Evolutionary conservation across 129 eudicot genomes (phyloP), one percentile per base, ranked within the genome.

Genomic region (Helianthus annuus): DNA sequence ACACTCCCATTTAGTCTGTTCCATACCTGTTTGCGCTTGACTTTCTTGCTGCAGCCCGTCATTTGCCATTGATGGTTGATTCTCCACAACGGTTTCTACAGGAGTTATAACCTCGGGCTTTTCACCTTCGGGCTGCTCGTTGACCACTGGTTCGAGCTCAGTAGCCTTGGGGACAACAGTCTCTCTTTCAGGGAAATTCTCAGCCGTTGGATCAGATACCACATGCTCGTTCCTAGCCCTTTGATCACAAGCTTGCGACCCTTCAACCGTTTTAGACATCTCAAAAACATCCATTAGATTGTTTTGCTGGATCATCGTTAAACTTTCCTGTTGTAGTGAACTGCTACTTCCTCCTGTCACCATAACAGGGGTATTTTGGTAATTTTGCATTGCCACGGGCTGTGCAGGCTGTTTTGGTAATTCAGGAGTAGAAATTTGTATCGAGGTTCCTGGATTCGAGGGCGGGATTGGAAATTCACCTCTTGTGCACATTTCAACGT

Each of bases 271-370:
- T 57, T 74, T 82, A 34, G 85, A 71, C 24, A 75, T 79, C 72
- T 89, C 89, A 69, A 73, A 81, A 10, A 78, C 89, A 72, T 81
- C 87, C 91, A 86, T 82, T 6, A 84, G 76, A 15, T 86, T 89
- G 49, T 89, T 86, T 67, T 86, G 86, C 65, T 89, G 88, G 34
- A 86, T 88, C 82, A 89, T 71, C 77, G 81, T 82, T 56, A 82
- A 79, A 78, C 73, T 82, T 64, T 80, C 80, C 16, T 56, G 73
- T 52, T 76, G 69, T 19, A 70, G 64, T 17, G 74, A 76, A 9
- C 44, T 58, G 38, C 69, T 68, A 48, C 75, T 76, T 48, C 75
- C 80, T 32, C 75, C 80, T 3, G 80, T 68, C 17, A 49, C 63
- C 69, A 76, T 59, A 3, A 29, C 40, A 64, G 78, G 72, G 68